Conservation (phyloP, 2,329 filamentous ascomycete species). For the Nemania serpens region DNA sequence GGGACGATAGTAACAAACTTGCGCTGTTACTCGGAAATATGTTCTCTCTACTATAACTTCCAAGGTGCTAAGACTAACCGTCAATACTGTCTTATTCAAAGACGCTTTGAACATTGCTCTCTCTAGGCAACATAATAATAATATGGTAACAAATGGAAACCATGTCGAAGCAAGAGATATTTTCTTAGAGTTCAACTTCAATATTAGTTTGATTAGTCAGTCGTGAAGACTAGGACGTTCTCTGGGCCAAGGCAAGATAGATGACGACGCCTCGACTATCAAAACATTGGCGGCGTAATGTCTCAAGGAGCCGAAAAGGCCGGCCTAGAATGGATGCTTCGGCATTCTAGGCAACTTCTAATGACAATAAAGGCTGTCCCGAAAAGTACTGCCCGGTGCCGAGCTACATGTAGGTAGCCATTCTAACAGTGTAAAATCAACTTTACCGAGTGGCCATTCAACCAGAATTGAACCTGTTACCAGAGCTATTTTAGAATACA, state of each 20-base stretch:
- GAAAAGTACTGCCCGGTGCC: too few species aligned
- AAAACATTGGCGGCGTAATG: not conserved
- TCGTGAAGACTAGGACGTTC: not conserved
- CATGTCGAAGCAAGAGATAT: too few species aligned
- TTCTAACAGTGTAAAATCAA: not conserved
- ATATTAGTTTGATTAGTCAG: not conserved
- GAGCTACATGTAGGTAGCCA: too few species aligned
- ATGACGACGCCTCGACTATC: conserved; percentile 9
- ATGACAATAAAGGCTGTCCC: not conserved
- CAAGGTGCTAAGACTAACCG: too few species aligned
- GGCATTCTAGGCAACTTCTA: not conserved
- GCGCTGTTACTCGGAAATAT: too few species aligned
- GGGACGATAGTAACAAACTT: too few species aligned
- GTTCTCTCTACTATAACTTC: too few species aligned
- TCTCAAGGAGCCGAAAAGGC: not conserved
- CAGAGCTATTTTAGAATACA: not conserved
- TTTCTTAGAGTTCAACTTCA: too few species aligned
- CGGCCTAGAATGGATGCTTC: not conserved
- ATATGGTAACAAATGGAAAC: too few species aligned
- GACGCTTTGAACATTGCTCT: too few species aligned
- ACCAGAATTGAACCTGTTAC: not conserved
- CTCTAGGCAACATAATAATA: too few species aligned
- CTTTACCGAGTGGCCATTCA: not conserved
- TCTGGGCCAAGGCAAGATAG: conserved; percentile 8
- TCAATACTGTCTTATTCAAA: too few species aligned